Conservation (phyloP, 2,329 filamentous ascomycete species). For the Fusarium denticulatum region DNA sequence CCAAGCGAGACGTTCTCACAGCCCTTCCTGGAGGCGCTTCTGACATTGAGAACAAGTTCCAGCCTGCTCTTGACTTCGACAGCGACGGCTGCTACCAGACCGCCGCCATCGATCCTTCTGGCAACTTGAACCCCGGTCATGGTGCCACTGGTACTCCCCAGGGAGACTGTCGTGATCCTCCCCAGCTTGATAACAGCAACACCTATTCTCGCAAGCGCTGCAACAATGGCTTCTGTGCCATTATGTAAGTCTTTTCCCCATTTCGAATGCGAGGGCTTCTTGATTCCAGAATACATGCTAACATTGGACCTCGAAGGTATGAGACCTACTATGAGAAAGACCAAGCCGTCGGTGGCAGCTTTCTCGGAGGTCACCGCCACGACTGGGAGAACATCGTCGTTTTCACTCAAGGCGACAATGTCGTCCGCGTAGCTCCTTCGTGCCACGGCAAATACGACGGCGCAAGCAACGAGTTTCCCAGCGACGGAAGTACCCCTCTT, state of each 20-base stretch:
- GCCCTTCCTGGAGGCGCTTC: slow-evolving; percentile 48
- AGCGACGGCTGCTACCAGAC: slow-evolving; percentile 57
- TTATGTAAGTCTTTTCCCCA: slow-evolving; percentile 37
- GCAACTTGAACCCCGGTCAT: slow-evolving; percentile 45
- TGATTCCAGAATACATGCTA: neutral
- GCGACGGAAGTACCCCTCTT: slow-evolving; percentile 34
- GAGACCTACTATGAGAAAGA: slow-evolving; percentile 59
- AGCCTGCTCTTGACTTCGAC: slow-evolving; percentile 54
- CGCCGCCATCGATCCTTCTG: slow-evolving; percentile 54
- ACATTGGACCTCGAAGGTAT: slow-evolving; percentile 9
- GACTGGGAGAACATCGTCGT: slow-evolving; percentile 56
- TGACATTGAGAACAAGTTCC: slow-evolving; percentile 48
- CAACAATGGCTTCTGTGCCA: slow-evolving; percentile 48
- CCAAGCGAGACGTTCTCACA: slow-evolving; percentile 41
- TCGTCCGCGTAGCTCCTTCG: slow-evolving; percentile 45
- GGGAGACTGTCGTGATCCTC: slow-evolving; percentile 45
- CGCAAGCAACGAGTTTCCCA: slow-evolving; percentile 37
- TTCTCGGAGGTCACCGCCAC: slow-evolving; percentile 51
- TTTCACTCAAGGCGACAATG: slow-evolving; percentile 40
- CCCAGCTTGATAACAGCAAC: slow-evolving; percentile 47
- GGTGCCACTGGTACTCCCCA: slow-evolving; percentile 43
- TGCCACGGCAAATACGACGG: slow-evolving; percentile 41
- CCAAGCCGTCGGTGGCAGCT: slow-evolving; percentile 46
- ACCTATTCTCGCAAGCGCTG: slow-evolving; percentile 47
- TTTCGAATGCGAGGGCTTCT: accelerated